Evolutionary conservation across 106 monocot genomes (phyloP).

Genomic region (Alisma plantagoaquatica): DNA sequence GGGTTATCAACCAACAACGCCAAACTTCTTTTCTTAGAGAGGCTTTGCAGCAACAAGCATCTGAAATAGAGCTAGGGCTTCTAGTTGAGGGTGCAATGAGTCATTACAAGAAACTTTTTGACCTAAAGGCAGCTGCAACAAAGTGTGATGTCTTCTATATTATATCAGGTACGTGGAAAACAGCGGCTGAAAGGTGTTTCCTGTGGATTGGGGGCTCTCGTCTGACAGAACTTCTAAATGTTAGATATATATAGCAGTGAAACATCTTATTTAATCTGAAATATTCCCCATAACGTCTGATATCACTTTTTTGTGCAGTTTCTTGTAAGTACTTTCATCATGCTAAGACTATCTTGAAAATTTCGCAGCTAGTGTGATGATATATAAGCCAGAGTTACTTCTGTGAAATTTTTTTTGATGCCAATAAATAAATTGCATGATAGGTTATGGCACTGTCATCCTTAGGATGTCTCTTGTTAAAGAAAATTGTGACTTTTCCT

Average conservation of each 20-base stretch:
- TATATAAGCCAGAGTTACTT: not conserved
- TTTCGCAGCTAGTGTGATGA: not conserved
- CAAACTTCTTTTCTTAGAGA: slow-evolving; percentile 42
- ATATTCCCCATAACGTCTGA: too few species aligned
- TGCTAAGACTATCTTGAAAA: not conserved
- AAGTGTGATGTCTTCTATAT: slow-evolving; percentile 87
- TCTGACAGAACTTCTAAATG: slow-evolving; percentile 90
- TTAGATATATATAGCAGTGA: slow-evolving; percentile 6
- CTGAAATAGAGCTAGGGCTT: slow-evolving; percentile 68
- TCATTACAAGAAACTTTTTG: slow-evolving; percentile 61
- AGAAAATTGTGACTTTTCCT: too few species aligned
- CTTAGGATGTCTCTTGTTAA: too few species aligned
- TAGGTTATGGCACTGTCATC: too few species aligned
- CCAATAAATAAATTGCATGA: not conserved
- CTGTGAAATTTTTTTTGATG: not conserved
- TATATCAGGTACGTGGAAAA: slow-evolving; percentile 88
- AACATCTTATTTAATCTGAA: not conserved
- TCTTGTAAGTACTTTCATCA: too few species aligned
- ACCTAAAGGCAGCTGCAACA: slow-evolving; percentile 58
- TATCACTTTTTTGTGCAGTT: too few species aligned
- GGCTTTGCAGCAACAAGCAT: slow-evolving; percentile 53
- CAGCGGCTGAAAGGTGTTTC: slow-evolving; percentile 68
- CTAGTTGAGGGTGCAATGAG: slow-evolving; percentile 62
- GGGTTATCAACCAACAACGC: slow-evolving; percentile 74
- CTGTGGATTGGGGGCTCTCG: slow-evolving; percentile 95